Evolutionary conservation across 805 yeast species (phyloP).

Genomic region (Zygoascus tannicola): DNA sequence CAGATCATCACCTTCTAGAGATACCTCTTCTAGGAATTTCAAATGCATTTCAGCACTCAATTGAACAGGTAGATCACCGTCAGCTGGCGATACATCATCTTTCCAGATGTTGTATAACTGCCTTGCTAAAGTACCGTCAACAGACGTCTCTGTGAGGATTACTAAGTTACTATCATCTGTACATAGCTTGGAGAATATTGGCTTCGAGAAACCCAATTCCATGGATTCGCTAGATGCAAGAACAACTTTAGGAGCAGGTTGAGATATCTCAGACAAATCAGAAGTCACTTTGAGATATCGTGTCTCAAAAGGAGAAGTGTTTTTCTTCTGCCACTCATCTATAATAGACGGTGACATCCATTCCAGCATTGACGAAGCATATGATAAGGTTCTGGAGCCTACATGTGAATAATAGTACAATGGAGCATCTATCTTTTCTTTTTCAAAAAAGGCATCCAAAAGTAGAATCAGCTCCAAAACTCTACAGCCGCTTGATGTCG

Average conservation of each 20-base stretch:
- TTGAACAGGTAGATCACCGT: conserved; percentile 4
- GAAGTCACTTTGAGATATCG: conserved; percentile 47
- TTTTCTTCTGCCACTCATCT: conserved; percentile 71
- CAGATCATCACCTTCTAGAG: conserved; percentile 29
- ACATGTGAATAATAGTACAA: conserved; percentile 68
- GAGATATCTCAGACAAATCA: conserved; percentile 41
- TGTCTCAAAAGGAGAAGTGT: conserved; percentile 72
- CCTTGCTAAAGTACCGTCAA: conserved; percentile 38
- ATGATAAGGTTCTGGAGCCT: conserved; percentile 66
- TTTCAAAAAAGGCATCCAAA: conserved; percentile 56
- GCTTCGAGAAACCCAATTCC: conserved; percentile 48
- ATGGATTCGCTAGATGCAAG: conserved; percentile 64
- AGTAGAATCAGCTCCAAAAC: conserved; percentile 68
- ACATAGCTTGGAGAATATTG: conserved; percentile 39
- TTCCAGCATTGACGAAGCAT: conserved; percentile 84
- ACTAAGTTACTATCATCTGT: conserved; percentile 58
- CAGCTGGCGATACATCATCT: not conserved
- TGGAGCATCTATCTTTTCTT: conserved; percentile 40
- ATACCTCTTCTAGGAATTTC: conserved; percentile 18
- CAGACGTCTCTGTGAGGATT: conserved; percentile 61
- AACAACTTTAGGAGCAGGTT: conserved; percentile 54
- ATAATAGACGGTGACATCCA: conserved; percentile 92
- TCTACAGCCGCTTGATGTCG: conserved; percentile 73
- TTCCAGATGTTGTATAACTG: conserved; percentile 34
- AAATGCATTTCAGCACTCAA: conserved; percentile 13